Percentiles rank a stretch among this genome's conserved stretches.
Evolutionary conservation across 169 alveolate genomes (phyloP).

Genomic region (Besnoitia besnoiti): DNA sequence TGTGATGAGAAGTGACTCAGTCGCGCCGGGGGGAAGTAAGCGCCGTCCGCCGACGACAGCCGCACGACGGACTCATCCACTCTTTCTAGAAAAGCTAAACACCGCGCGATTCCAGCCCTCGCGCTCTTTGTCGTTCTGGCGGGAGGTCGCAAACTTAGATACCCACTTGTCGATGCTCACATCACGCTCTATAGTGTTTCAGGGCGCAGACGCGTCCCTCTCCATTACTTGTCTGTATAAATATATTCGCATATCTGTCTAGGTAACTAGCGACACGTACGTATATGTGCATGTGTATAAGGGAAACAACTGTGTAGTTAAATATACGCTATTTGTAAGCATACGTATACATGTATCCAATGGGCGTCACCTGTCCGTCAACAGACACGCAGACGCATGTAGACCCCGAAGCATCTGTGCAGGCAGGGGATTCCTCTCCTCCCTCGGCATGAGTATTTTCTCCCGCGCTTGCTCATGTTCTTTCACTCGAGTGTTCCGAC

Average conservation of each 20-base stretch:
- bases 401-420: background rate
- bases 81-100: too few species aligned
- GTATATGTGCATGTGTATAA: background rate
- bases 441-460: background rate
- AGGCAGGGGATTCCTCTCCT: too few species aligned
- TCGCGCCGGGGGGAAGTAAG: too few species aligned
- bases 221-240: background rate
- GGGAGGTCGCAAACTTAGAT: background rate
- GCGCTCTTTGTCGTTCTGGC: background rate
- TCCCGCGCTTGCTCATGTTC: background rate
- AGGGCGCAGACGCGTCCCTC: background rate
- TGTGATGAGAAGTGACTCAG: too few species aligned
- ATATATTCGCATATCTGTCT: too few species aligned
- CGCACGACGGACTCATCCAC: too few species aligned
- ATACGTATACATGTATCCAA: background rate
- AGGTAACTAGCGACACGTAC: too few species aligned
- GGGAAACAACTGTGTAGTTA: background rate
- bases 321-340: background rate
- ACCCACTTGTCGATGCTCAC: background rate
- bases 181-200: background rate
- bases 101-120: too few species aligned
- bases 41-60: too few species aligned
- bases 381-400: background rate
- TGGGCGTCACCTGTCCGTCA: background rate
- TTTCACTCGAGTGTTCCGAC: too few species aligned